Base-by-base conservation (phyloP, 345 rosid genomes). In the Corchorus olitorius region DNA sequence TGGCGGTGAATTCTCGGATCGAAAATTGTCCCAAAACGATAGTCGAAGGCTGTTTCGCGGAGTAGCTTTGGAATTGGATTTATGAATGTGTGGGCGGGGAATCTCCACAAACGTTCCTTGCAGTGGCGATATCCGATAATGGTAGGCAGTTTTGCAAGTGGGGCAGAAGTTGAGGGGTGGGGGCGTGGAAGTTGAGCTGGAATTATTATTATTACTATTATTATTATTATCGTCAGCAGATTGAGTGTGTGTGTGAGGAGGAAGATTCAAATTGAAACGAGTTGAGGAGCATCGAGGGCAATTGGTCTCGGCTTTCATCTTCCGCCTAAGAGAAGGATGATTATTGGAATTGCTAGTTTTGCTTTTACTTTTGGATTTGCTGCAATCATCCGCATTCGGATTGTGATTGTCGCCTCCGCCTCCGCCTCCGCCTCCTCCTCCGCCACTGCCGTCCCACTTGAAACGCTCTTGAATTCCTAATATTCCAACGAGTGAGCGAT, bases 251-350 rank as follows among this genome's bases (percentile, higher is more conserved):
- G 70, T n/a, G 19, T 39, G 27, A 6, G 73, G 17, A 6, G 73
- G 84, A 35, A 84, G 80, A 72, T 84, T 81, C 65, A 83, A 81
- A 86, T 79, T 81, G 76, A 83, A 79, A 66, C 88, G 88, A 76
- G 85, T 89, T 50, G 92, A 89, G 90, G 90, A 95, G 72, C 99
- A 95, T 14, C 93, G 91, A n/a, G 99, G 99, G 73, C 99, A 95
- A 76, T 93, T 90, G 6, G 92, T 88, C 81, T 91, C 98, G 16
- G 97, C 99, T 82, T 89, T 87, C 48, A 95, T 84, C 90, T 88
- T 90, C 55, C 97, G 84, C 14, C 82, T 86, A 3, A 77, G 77
- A 50, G 75, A 0, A 49, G 74, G 8, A 8, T 27, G 48, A 6
- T 27, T 27, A 52, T 13, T 52, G 45, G 37, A 4, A 65, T n/a